A percentile compares a stretch with the other conserved stretches of the same genome.
Conservation (phyloP, 2,329 filamentous ascomycete genomes). For the Xylariaceae sp. region DNA sequence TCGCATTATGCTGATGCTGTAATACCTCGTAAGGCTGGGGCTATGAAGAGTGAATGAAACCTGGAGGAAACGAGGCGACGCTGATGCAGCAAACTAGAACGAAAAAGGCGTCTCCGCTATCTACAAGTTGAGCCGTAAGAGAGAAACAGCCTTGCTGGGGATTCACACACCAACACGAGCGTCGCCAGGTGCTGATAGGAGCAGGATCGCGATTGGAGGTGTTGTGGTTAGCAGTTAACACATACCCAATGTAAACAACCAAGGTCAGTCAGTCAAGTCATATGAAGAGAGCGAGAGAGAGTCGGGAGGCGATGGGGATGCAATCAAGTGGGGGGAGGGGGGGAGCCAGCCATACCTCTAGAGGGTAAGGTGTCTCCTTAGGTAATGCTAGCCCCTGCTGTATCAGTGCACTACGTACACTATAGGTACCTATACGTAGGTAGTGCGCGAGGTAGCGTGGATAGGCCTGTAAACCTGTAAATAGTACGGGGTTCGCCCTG, state of each 20-base stretch:
- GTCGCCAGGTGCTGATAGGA: conserved; percentile 12
- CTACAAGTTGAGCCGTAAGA: conserved; percentile 3
- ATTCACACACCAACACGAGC: conserved; percentile 5
- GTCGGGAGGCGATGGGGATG: conserved; percentile 22
- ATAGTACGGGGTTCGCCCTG: not conserved
- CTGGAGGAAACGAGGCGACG: conserved; percentile 8
- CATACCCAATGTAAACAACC: conserved; percentile 3
- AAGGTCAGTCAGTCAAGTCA: conserved; percentile 7
- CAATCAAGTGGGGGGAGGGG: conserved; percentile 27
- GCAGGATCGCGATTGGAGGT: conserved; percentile 3
- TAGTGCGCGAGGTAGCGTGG: not conserved
- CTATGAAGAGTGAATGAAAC: not conserved
- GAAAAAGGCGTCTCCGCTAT: not conserved
- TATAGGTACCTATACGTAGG: not conserved
- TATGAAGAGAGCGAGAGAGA: conserved; percentile 21
- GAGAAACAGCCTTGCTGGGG: conserved; percentile 18
- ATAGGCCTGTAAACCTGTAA: not conserved
- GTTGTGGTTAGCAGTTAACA: conserved; percentile 8
- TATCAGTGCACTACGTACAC: not conserved
- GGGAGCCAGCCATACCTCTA: conserved; percentile 13
- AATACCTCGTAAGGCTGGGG: conserved; percentile 21
- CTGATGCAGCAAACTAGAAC: not conserved
- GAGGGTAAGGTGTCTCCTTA: not conserved
- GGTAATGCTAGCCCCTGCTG: not conserved
- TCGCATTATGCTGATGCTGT: conserved; percentile 32